Evolutionary conservation across 768 basidiomycete genomes (phyloP).

Genomic region (Kwoniella botswanensis): DNA sequence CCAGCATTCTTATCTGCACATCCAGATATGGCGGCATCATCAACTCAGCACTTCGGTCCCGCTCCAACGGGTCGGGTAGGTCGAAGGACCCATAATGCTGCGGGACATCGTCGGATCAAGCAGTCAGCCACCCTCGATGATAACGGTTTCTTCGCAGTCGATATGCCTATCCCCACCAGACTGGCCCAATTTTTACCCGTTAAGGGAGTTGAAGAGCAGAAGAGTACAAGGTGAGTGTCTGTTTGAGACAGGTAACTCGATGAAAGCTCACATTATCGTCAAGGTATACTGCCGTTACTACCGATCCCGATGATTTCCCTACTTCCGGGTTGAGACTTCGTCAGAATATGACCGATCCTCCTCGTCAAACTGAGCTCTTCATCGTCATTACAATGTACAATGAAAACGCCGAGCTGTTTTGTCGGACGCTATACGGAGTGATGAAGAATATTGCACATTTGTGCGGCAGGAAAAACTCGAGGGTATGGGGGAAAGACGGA

Average conservation of each 20-base stretch:
- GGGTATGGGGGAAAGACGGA: conserved; percentile 95
- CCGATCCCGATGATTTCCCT: conserved; percentile 90
- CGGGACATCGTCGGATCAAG: conserved; percentile 46
- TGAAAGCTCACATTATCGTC: conserved; percentile 62
- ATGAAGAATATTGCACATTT: conserved; percentile 92
- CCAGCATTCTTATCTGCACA: conserved; percentile 3
- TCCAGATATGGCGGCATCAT: conserved; percentile 21
- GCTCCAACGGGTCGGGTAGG: conserved; percentile 54
- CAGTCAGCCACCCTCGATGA: conserved; percentile 53
- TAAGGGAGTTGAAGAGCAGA: conserved; percentile 54
- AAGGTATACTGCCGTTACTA: conserved; percentile 91
- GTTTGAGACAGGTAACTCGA: background rate
- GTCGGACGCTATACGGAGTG: conserved; percentile 89
- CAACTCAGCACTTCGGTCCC: conserved; percentile 55
- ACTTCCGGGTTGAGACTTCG: conserved; percentile 79
- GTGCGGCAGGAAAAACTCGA: conserved; percentile 81
- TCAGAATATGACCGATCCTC: conserved; percentile 72
- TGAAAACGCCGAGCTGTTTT: conserved; percentile 83
- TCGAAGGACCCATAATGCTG: conserved; percentile 47
- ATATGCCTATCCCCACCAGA: conserved; percentile 54
- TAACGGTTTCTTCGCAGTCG: conserved; percentile 52
- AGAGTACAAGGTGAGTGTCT: conserved; percentile 40
- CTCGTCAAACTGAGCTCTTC: conserved; percentile 80
- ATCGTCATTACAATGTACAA: conserved; percentile 99
- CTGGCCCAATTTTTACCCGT: conserved; percentile 54